A percentile compares a stretch with the other conserved stretches of the same genome.
phyloP scores from a whole-genome alignment of 179 eudicot genomes.

The Nepenthes alata region DNA sequence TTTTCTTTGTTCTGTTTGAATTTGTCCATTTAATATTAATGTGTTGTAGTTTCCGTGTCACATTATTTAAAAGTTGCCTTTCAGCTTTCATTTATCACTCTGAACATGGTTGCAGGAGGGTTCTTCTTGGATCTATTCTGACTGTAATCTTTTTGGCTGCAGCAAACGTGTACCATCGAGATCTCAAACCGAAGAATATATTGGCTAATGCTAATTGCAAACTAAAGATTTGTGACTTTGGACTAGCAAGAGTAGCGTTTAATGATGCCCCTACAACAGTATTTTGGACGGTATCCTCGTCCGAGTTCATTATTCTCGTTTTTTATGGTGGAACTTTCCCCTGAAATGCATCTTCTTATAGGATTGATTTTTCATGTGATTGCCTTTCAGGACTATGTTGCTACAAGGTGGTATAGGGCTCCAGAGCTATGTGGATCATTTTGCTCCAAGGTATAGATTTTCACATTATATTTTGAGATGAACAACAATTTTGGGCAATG shows the following conservation, averaged over 20 bases:
- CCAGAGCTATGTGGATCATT: slow-evolving; percentile 96
- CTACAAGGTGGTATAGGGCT: slow-evolving; percentile 94
- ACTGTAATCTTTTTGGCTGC: slow-evolving; percentile 24
- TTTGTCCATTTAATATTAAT: background rate
- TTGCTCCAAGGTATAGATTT: slow-evolving; percentile 36
- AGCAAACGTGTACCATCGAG: slow-evolving; percentile 91
- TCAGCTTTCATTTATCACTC: background rate
- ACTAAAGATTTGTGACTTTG: slow-evolving; percentile 88
- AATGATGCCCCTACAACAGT: slow-evolving; percentile 69
- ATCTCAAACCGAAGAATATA: slow-evolving; percentile 88
- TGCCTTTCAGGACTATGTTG: slow-evolving; percentile 67
- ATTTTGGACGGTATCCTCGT: slow-evolving; percentile 65
- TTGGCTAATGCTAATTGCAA: slow-evolving; percentile 92
- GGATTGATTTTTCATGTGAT: slow-evolving; percentile 1
- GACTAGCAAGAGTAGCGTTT: slow-evolving; percentile 89
- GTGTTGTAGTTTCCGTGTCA: background rate
- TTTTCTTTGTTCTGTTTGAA: background rate
- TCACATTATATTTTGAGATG: background rate
- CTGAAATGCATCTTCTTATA: background rate
- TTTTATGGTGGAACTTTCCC: background rate
- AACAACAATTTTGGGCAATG: background rate
- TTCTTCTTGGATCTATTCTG: slow-evolving; percentile 3
- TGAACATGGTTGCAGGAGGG: background rate
- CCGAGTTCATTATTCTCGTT: background rate
- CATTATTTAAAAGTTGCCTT: background rate